Evolutionary conservation across 2,329 filamentous ascomycete genomes (phyloP), one percentile per base, ranked within the genome.

Genomic region (Trichoderma afroharzianum): DNA sequence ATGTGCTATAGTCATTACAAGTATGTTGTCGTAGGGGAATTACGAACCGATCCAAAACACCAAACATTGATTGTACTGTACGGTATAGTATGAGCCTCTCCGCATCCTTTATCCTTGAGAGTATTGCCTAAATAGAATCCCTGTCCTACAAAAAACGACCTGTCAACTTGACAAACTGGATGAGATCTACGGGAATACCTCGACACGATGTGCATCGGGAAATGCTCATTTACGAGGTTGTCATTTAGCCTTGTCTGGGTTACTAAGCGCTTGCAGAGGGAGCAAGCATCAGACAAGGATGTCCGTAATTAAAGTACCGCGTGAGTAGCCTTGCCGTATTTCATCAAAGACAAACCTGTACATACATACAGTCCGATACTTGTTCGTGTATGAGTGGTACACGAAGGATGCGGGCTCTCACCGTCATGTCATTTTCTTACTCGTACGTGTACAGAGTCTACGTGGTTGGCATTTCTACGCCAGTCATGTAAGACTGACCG

Each of bases 151-250:
- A 67, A 66, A 67, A 39, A 24, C 63, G 47, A 67, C 47, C 30
- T 67, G 33, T 67, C 63, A 67, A 39, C 12, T 64, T 53, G 26
- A 9, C 32, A 39, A 64, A 28, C 21, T 26, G 47, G 21, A 36
- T 18, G 43, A 67, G 63, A 67, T 67, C 63, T 67, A 57, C 50
- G 63, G 63, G 47, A 67, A 67, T 67, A 67, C 63, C 47, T 26
- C 36, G 21, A 57, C 43, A 21, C 62, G 43, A 64, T 53, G 28
- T 26, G 43, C n/a, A 64, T 33, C 62, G 62, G 61, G 43, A 53
- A 64, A 12, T 9, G n/a, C 63, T 67, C 63, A 28, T 67, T 32
- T 67, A n/a, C 30, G 47, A 50, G 32, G 36, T 39, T 39, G 30
- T 26, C 30, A 26, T 33, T 64, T 55, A 64, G 63, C 63, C 63